phyloP scores from a whole-genome alignment of 2,329 filamentous ascomycete genomes.

The Volutella citrinella region DNA sequence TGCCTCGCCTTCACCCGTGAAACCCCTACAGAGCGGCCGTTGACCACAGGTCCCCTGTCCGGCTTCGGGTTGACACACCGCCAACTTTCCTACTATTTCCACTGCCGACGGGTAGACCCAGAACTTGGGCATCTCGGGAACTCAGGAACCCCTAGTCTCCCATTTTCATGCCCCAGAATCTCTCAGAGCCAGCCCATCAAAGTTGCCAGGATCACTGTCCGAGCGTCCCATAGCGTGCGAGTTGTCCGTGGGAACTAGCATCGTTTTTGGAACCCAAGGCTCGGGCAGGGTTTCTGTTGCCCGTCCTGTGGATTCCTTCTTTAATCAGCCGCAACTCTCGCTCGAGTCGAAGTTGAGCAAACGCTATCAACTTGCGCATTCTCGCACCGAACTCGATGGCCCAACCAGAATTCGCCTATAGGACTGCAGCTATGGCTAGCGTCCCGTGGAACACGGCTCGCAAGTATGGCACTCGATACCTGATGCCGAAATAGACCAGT shows the following conservation, averaged over 20 bases:
- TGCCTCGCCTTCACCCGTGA: conserved; percentile 24
- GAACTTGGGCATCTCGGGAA: conserved; percentile 23
- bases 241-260: conserved; percentile 26
- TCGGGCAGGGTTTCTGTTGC: too few relatives aligned
- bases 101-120: conserved; percentile 23
- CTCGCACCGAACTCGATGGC: conserved; percentile 43
- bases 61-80: conserved; percentile 26
- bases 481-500: conserved; percentile 5
- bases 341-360: conserved; percentile 17
- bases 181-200: conserved; percentile 25
- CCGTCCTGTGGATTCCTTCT: conserved; percentile 28
- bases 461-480: conserved; percentile 43
- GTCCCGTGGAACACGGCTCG: conserved; percentile 49
- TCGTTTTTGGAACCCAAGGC: conserved; percentile 24
- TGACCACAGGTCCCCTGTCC: conserved; percentile 25
- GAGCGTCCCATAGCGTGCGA: conserved; percentile 29
- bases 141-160: conserved; percentile 27
- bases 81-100: conserved; percentile 13
- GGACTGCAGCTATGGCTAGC: conserved; percentile 42
- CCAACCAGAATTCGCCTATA: conserved; percentile 47
- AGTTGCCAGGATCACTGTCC: conserved; percentile 28
- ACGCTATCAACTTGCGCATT: conserved; percentile 24
- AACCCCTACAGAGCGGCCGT: conserved; percentile 19
- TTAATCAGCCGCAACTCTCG: conserved; percentile 29
- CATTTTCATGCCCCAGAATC: conserved; percentile 22